Conservation (phyloP, 2,329 filamentous ascomycete genomes). For the Exophiala mesophila region DNA sequence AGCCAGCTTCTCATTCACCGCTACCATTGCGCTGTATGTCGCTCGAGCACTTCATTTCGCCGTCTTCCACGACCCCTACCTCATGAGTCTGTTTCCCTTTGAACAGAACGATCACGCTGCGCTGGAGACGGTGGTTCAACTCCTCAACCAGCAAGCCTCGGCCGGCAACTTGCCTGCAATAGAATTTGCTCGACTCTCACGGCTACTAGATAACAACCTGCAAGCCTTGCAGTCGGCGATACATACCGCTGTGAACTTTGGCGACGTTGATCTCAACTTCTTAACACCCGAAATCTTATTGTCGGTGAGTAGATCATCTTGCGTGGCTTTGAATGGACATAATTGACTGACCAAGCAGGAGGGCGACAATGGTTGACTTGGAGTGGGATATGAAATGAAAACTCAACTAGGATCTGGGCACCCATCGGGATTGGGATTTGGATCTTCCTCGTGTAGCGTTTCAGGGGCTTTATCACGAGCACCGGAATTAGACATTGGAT, state of each 20-base stretch:
- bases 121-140: neutral
- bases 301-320: too few relatives aligned
- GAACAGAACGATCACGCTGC: constrained; percentile 6
- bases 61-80: neutral
- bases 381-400: too few relatives aligned
- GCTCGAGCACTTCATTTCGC: constrained; percentile 1
- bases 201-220: constrained; percentile 12
- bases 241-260: constrained; percentile 5
- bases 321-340: too few relatives aligned
- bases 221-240: constrained; percentile 7
- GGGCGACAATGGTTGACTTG: too few relatives aligned
- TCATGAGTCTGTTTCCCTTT: constrained; percentile 2
- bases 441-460: too few relatives aligned
- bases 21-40: constrained; percentile 11
- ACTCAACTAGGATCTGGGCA: too few relatives aligned
- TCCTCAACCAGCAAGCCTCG: constrained; percentile 7
- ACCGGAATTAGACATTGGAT: too few relatives aligned
- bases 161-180: constrained; percentile 9
- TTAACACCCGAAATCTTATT: neutral
- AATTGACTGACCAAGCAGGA: too few relatives aligned
- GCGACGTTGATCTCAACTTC: constrained; percentile 4
- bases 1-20: constrained; percentile 15
- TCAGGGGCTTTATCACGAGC: too few relatives aligned
- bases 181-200: constrained; percentile 7
- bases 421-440: too few relatives aligned